phyloP scores from a whole-genome alignment of 352 stramenopile species.

The Globisporangium megalacanthum region DNA sequence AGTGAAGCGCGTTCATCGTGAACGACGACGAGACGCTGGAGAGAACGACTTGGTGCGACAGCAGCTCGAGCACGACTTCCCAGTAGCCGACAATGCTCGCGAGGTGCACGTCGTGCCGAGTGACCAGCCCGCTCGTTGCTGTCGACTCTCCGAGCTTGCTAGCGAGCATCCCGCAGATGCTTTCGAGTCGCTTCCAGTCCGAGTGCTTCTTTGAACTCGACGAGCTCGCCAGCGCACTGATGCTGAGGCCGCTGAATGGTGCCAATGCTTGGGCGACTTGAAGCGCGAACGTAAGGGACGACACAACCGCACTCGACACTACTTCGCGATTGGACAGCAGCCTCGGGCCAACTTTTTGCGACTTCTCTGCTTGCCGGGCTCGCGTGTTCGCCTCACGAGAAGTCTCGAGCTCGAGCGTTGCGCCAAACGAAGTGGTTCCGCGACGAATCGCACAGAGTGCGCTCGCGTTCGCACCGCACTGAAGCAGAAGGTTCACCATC shows the following conservation, averaged over 20 bases:
- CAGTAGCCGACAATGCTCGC: conserved; percentile 44
- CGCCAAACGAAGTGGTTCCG: conserved; percentile 31
- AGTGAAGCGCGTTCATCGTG: conserved; percentile 44
- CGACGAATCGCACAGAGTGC: conserved; percentile 40
- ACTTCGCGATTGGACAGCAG: neutral
- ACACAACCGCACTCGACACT: conserved; percentile 19
- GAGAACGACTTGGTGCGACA: conserved; percentile 46
- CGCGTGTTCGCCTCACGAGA: neutral
- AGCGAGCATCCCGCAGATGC: conserved; percentile 34
- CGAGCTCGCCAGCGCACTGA: conserved; percentile 4
- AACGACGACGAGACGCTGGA: conserved; percentile 26
- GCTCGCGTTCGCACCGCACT: conserved; percentile 27
- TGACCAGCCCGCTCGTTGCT: conserved; percentile 40
- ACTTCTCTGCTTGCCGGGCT: neutral
- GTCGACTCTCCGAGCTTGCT: conserved; percentile 22
- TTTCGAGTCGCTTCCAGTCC: conserved; percentile 34
- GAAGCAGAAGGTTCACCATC: conserved; percentile 46
- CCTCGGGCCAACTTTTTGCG: neutral
- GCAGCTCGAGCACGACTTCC: conserved; percentile 32
- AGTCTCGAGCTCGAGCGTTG: conserved; percentile 15
- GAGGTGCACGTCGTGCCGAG: conserved; percentile 37
- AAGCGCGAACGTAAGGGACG: conserved; percentile 44
- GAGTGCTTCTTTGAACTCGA: conserved; percentile 11
- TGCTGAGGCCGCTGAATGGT: conserved; percentile 21
- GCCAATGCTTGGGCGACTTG: conserved; percentile 24